Evolutionary conservation across 345 rosid genomes (phyloP).

Genomic region (Pistacia integerrima): DNA sequence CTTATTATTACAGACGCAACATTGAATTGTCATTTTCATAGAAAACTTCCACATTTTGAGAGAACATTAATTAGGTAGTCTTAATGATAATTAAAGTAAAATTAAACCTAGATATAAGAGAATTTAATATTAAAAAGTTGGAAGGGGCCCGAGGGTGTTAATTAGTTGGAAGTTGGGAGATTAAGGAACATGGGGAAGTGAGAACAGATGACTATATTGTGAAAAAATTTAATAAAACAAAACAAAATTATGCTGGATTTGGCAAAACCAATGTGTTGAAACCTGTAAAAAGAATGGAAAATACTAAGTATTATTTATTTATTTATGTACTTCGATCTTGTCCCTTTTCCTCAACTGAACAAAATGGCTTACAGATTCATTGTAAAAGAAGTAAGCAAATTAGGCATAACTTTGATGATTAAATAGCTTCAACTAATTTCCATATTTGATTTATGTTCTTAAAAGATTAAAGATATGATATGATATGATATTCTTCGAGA

Average conservation of each 20-base stretch:
- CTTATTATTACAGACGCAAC: too few relatives aligned
- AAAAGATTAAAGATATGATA: too few relatives aligned
- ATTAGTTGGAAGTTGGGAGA: background rate
- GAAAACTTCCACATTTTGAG: too few relatives aligned
- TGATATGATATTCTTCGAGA: too few relatives aligned
- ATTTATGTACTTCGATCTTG: too few relatives aligned
- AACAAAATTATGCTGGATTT: background rate
- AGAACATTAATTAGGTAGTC: too few relatives aligned
- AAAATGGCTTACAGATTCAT: background rate
- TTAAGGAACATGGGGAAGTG: background rate
- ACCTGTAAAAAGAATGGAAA: background rate
- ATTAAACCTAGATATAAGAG: background rate
- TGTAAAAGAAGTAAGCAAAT: background rate
- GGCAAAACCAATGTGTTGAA: background rate
- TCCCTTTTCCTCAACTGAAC: too few relatives aligned
- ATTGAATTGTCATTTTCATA: too few relatives aligned
- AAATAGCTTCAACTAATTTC: background rate
- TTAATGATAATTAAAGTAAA: background rate
- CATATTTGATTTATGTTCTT: background rate
- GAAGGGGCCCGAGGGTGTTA: background rate
- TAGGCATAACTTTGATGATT: background rate
- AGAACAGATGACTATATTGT: background rate
- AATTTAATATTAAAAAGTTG: background rate
- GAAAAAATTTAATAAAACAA: background rate
- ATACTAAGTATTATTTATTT: background rate